A percentile compares a stretch with the other conserved stretches of the same genome.
Evolutionary conservation across 345 rosid species (phyloP).

Genomic region (Citrus reticulata): DNA sequence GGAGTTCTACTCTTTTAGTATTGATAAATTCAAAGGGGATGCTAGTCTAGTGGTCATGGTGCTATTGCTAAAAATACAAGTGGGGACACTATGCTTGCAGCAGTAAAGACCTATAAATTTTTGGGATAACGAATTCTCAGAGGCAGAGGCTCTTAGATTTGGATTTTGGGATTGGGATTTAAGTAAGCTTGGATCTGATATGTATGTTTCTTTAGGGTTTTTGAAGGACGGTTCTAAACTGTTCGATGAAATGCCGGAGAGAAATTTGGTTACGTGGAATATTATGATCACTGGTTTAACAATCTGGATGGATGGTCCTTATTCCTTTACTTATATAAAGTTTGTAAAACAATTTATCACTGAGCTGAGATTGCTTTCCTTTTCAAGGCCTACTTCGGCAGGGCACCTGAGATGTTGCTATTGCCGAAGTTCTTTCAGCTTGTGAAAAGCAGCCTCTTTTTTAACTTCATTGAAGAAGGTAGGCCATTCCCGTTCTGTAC

Average conservation of each 20-base stretch:
- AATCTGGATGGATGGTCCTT: neutral
- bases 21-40: too few species aligned
- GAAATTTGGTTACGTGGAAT: slow-evolving; percentile 73
- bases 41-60: too few species aligned
- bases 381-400: neutral
- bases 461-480: too few species aligned
- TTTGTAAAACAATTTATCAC: neutral
- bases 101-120: too few species aligned
- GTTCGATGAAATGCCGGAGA: slow-evolving; percentile 72
- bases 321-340: neutral
- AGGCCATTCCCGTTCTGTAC: too few species aligned
- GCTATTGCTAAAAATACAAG: too few species aligned
- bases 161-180: too few species aligned
- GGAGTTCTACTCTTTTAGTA: too few species aligned
- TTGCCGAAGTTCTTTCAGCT: neutral
- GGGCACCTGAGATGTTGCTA: neutral
- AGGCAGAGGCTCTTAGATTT: too few species aligned
- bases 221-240: slow-evolving; percentile 28
- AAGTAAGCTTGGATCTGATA: slow-evolving; percentile 19
- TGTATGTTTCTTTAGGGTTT: slow-evolving; percentile 36
- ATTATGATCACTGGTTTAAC: slow-evolving; percentile 65
- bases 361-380: neutral
- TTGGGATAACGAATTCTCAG: too few species aligned
- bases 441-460: too few species aligned
- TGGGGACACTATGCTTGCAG: too few species aligned